These are phyloP conservation scores for Mycena galericulata DNA, from an alignment of 768 basidiomycete genomes.

Conservation along the genomic window DNA sequence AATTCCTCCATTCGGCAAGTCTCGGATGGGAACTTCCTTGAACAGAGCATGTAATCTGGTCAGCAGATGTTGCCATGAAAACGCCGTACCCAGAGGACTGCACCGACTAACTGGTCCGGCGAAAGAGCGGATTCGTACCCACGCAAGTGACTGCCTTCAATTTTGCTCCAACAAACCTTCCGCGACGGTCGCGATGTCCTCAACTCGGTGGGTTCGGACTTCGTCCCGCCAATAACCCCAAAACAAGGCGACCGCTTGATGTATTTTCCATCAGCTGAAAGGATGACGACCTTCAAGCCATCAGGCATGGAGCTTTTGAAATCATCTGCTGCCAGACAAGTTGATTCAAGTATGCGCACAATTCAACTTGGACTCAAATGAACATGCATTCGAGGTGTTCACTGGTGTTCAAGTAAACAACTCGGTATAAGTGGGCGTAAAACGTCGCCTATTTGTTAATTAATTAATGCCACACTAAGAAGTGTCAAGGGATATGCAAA, in stretches of 20 bases:
- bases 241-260: constrained; percentile 7
- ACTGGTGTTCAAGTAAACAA: no score
- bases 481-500: neutral
- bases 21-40: neutral
- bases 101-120: no score
- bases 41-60: neutral
- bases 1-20: constrained; percentile 26
- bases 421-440: no score
- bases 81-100: no score
- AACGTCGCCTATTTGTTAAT: neutral
- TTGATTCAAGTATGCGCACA: neutral
- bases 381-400: neutral
- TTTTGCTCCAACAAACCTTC: no score
- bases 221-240: constrained; percentile 1
- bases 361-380: neutral
- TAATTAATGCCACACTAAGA: neutral
- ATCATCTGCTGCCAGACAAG: neutral
- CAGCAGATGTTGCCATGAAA: constrained; percentile 16
- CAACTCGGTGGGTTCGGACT: constrained; percentile 7
- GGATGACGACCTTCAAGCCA: neutral
- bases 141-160: no score
- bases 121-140: neutral
- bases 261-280: neutral
- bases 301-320: neutral
- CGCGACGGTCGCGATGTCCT: no score